Evolutionary conservation across 148 eudicot species (phyloP).

Genomic region (Cornus suecica): DNA sequence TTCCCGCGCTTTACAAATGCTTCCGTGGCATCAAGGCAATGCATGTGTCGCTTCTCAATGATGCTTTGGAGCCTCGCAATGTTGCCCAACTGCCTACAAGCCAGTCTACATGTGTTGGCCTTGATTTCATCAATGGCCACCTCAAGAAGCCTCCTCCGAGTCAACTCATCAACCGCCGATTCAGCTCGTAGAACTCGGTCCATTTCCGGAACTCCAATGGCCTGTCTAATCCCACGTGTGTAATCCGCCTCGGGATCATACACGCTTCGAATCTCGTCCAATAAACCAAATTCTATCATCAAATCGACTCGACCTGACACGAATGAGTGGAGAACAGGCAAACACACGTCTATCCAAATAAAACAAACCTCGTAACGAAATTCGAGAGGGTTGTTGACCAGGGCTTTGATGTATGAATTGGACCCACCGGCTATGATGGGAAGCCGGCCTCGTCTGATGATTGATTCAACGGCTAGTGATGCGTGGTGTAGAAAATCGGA

Average conservation of each 20-base stretch:
- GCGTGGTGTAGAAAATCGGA: constrained; percentile 57
- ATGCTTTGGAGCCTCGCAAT: constrained; percentile 53
- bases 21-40: constrained; percentile 62
- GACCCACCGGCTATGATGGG: constrained; percentile 96
- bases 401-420: constrained; percentile 68
- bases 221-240: constrained; percentile 61
- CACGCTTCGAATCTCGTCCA: constrained; percentile 56
- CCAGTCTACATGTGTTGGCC: constrained; percentile 56
- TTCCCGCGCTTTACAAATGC: constrained; percentile 14
- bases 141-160: constrained; percentile 31
- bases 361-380: constrained; percentile 71
- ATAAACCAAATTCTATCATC: constrained; percentile 60
- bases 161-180: constrained; percentile 22
- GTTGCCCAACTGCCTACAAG: constrained; percentile 57
- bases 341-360: constrained; percentile 72
- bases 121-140: constrained; percentile 64
- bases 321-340: constrained; percentile 45
- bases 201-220: constrained; percentile 88
- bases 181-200: constrained; percentile 50
- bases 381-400: constrained; percentile 55
- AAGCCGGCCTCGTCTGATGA: constrained; percentile 41
- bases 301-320: constrained; percentile 69
- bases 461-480: constrained; percentile 46
- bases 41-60: constrained; percentile 51
- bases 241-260: constrained; percentile 52